Conservation (phyloP, 2,329 filamentous ascomycete species). For the Monosporascus ibericus region DNA sequence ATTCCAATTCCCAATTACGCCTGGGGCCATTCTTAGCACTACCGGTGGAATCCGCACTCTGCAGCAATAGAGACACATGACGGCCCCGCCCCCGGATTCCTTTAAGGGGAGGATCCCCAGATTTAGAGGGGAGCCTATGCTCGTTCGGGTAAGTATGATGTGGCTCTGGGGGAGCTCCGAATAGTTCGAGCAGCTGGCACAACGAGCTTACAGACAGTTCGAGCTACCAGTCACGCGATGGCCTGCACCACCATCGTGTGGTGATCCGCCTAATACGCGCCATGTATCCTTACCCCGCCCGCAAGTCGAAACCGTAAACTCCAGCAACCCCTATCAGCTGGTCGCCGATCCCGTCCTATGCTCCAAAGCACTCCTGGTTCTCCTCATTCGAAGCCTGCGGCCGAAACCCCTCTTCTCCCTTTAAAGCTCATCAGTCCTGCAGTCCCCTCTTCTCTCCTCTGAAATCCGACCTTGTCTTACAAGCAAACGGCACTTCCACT, state of each 20-base stretch:
- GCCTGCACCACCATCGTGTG: constrained; percentile 13
- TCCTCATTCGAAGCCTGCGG: background rate
- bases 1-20: too few species aligned
- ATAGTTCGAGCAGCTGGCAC: constrained; percentile 10
- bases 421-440: constrained; percentile 12
- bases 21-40: background rate
- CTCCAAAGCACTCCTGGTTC: background rate
- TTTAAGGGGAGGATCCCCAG: constrained; percentile 8
- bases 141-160: constrained; percentile 16
- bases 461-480: constrained; percentile 8
- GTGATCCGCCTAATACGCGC: background rate
- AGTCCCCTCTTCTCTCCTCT: constrained; percentile 11
- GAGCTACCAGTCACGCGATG: constrained; percentile 21
- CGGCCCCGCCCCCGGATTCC: constrained; percentile 12
- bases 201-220: constrained; percentile 18
- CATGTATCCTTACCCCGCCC: constrained; percentile 8
- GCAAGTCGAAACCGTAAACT: constrained; percentile 10
- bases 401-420: constrained; percentile 11
- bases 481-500: constrained; percentile 1
- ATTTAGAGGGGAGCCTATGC: constrained; percentile 12
- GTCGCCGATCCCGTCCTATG: constrained; percentile 12
- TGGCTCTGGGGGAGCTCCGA: background rate
- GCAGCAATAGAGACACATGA: background rate
- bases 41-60: background rate
- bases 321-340: constrained; percentile 19